phyloP scores from a whole-genome alignment of 1,284 basidiomycete genomes.

The Polyporus tsugae region DNA sequence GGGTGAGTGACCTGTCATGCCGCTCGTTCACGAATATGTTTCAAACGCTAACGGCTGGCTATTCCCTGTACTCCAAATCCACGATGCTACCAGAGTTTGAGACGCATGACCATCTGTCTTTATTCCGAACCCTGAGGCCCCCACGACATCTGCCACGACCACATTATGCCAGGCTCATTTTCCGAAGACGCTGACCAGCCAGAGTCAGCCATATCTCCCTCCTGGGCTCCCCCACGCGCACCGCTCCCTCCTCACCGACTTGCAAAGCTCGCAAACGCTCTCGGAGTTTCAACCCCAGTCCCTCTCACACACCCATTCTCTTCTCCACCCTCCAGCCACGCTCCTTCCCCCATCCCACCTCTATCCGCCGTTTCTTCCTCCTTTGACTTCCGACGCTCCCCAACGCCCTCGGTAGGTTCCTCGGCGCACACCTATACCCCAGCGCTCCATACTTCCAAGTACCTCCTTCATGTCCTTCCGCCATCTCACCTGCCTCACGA shows the following conservation, averaged over 20 bases:
- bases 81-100: slow-evolving; percentile 4
- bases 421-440: slow-evolving; percentile 51
- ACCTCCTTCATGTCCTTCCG: slow-evolving; percentile 79
- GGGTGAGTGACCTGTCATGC: slow-evolving; percentile 7
- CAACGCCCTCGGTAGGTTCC: slow-evolving; percentile 58
- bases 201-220: slow-evolving; percentile 34
- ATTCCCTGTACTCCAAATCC: slow-evolving; percentile 3
- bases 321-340: slow-evolving; percentile 44
- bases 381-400: slow-evolving; percentile 57
- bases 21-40: background rate
- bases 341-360: slow-evolving; percentile 39
- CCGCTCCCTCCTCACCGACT: slow-evolving; percentile 78
- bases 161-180: slow-evolving; percentile 39
- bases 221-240: slow-evolving; percentile 70
- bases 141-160: slow-evolving; percentile 33
- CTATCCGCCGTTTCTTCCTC: slow-evolving; percentile 46
- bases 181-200: slow-evolving; percentile 33
- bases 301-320: slow-evolving; percentile 55
- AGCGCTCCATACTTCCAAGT: slow-evolving; percentile 60
- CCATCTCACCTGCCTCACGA: slow-evolving; percentile 73
- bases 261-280: slow-evolving; percentile 82
- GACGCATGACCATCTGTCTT: slow-evolving; percentile 18
- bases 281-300: slow-evolving; percentile 77
- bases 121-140: slow-evolving; percentile 2
- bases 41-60: background rate